Evolutionary conservation across 225 moss, liverwort and hornwort species (phyloP), one percentile per base, ranked within the genome.

Genomic region (Marchantia paleacea): DNA sequence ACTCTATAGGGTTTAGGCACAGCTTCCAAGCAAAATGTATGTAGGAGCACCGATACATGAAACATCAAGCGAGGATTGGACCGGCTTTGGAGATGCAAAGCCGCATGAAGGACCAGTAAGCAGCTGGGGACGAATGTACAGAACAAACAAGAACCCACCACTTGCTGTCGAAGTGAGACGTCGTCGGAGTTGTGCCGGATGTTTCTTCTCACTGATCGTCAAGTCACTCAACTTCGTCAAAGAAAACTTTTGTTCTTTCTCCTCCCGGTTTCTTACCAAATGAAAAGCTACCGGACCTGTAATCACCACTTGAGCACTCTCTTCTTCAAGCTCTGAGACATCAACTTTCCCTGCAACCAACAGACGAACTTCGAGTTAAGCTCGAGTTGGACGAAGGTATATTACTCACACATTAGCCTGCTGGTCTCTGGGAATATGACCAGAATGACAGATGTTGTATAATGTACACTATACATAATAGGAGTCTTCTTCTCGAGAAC

Each of bases 201-300:
- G 18, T 31, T 79, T 67, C 31, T 19, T 52, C 20, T 84, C 72
- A 22, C 30, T 57, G 24, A 55, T 39, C 4, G 39, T 77, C n/a
- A 55, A 20, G 48, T 63, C 25, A 6, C 25, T 55, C 15, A 47
- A 28, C 69, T 20, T 57, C 6, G 18, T n/a, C 26, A 52, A 16
- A 29, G 70, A 76, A 8, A 24, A 48, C 8, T 54, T 73, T 53
- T 52, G 55, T 53, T 73, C 80, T 29, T 52, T 78, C n/a, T 78
- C 77, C 57, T 66, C 55, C 62, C 68, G 68, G 67, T 81, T 54
- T 72, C 76, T 84, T 3, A 84, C 48, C 19, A 87, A 52, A 29
- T 84, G 68, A 61, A 84, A 87, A 30, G 75, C 76, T 16, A 82
- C 72, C 30, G 72, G 77, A 62, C 63, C 72, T 76, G 57, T 13